Evolutionary conservation across 345 rosid species (phyloP).

Genomic region (Noccaea caerulescens): DNA sequence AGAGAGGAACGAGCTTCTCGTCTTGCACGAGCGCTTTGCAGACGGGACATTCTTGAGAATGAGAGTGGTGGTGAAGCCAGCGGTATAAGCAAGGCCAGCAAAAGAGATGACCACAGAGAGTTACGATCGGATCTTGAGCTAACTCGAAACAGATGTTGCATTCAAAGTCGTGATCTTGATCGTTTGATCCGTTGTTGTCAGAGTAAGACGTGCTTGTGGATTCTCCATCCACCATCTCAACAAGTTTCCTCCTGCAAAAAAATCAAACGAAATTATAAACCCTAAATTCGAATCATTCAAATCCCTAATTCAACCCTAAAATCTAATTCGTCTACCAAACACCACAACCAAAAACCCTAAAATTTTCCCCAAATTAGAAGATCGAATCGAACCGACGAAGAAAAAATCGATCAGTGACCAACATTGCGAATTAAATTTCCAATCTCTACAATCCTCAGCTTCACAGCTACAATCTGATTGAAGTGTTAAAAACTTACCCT

Average conservation of each 20-base stretch:
- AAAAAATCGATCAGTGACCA: background rate
- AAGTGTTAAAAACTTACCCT: conserved; percentile 10
- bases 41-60: conserved; percentile 88
- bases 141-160: conserved; percentile 95
- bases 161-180: conserved; percentile 80
- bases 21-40: conserved; percentile 92
- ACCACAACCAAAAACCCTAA: conserved; percentile 13
- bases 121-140: conserved; percentile 87
- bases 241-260: conserved; percentile 6
- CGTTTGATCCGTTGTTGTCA: conserved; percentile 48
- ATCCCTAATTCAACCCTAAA: background rate
- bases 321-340: background rate
- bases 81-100: conserved; percentile 94
- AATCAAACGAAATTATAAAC: background rate
- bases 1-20: conserved; percentile 92
- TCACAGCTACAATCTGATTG: background rate
- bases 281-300: conserved; percentile 1
- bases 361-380: background rate
- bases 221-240: conserved; percentile 62
- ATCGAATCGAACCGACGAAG: conserved; percentile 7
- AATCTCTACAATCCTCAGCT: conserved; percentile 3
- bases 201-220: conserved; percentile 52
- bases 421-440: background rate
- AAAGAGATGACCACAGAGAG: conserved; percentile 89
- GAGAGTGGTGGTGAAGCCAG: conserved; percentile 86